phyloP scores from a whole-genome alignment of 73 alveolate species.

The Tetrahymena elliotti region DNA sequence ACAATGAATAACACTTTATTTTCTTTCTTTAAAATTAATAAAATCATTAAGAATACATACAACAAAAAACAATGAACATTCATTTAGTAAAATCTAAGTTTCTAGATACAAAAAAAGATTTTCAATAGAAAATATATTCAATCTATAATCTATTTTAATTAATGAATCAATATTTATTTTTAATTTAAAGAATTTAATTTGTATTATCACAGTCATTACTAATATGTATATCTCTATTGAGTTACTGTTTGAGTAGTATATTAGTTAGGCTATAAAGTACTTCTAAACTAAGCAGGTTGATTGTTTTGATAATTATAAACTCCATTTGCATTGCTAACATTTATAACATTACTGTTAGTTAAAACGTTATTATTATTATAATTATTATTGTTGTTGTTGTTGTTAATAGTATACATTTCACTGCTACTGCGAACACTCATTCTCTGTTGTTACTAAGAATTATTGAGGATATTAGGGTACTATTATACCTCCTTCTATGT shows the following conservation, averaged over 20 bases:
- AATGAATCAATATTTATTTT: too few species aligned
- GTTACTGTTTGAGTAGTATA: background rate
- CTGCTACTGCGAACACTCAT: background rate
- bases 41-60: too few species aligned
- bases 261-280: background rate
- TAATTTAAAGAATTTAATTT: too few species aligned
- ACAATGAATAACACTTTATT: too few species aligned
- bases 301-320: background rate
- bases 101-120: too few species aligned
- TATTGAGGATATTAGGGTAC: background rate
- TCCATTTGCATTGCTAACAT: background rate
- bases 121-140: too few species aligned
- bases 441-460: background rate
- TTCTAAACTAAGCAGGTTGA: background rate
- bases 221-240: background rate
- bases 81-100: too few species aligned
- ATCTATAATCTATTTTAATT: too few species aligned
- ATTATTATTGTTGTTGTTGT: background rate
- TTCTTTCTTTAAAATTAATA: too few species aligned
- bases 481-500: background rate
- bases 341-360: background rate
- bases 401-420: background rate
- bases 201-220: background rate
- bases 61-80: too few species aligned
- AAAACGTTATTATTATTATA: background rate